These are phyloP conservation scores for Bipolaris bicolor DNA, from an alignment of 2,329 filamentous ascomycete species.

Conservation along the genomic window DNA sequence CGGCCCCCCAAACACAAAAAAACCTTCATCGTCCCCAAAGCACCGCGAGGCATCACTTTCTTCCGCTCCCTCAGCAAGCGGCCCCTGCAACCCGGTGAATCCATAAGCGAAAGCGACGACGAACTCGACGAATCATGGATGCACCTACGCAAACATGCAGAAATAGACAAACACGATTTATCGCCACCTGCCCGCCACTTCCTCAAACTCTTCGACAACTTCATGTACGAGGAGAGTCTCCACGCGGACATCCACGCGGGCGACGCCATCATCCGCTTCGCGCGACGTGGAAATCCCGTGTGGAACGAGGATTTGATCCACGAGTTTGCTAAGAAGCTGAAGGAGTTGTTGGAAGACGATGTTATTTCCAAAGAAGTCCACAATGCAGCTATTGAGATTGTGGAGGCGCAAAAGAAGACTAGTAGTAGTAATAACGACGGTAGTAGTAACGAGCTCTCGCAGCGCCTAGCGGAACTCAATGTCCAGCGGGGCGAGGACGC, in stretches of 20 bases:
- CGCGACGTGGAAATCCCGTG: slow-evolving; percentile 31
- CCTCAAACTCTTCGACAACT: slow-evolving; percentile 45
- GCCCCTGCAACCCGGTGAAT: slow-evolving; percentile 45
- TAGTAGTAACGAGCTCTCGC: slow-evolving; percentile 4
- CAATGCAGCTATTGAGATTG: slow-evolving; percentile 21
- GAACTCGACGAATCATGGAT: slow-evolving; percentile 51
- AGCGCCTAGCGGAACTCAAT: slow-evolving; percentile 6
- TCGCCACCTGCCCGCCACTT: slow-evolving; percentile 39
- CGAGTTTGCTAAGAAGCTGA: slow-evolving; percentile 43
- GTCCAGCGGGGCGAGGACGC: slow-evolving; percentile 5
- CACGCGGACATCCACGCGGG: slow-evolving; percentile 41
- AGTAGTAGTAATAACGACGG: too few relatives aligned
- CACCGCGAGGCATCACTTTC: slow-evolving; percentile 44
- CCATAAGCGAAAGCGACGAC: slow-evolving; percentile 53
- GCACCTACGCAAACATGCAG: slow-evolving; percentile 33
- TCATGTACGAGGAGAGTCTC: slow-evolving; percentile 47
- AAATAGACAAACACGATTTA: slow-evolving; percentile 23
- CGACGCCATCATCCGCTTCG: slow-evolving; percentile 51
- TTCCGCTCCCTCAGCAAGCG: slow-evolving; percentile 52
- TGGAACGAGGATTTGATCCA: slow-evolving; percentile 24
- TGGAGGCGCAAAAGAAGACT: slow-evolving; percentile 3
- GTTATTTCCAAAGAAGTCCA: slow-evolving; percentile 36
- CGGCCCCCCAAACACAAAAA: slow-evolving; percentile 21
- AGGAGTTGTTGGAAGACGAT: slow-evolving; percentile 37
- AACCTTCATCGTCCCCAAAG: slow-evolving; percentile 46